Evolutionary conservation across 2,329 filamentous ascomycete genomes (phyloP).

Genomic region (Fusarium albosuccineum): DNA sequence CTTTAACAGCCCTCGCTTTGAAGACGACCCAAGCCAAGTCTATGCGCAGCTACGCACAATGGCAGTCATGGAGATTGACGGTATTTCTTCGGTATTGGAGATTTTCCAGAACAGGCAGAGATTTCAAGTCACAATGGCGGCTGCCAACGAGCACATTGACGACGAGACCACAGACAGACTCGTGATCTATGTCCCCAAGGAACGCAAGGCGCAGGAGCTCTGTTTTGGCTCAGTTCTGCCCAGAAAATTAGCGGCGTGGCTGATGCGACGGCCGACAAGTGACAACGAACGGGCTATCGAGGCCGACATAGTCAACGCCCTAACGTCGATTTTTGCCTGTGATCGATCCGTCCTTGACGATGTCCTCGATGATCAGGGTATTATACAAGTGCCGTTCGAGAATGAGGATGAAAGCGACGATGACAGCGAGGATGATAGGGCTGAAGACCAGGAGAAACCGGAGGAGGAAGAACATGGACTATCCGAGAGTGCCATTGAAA

Average conservation of each 20-base stretch:
- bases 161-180: constrained; percentile 5
- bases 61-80: constrained; percentile 22
- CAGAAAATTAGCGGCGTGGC: constrained; percentile 27
- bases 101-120: constrained; percentile 5
- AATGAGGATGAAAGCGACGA: constrained; percentile 12
- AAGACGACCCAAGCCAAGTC: fast-evolving
- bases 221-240: constrained; percentile 35
- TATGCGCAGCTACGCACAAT: constrained; percentile 25
- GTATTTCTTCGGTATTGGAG: constrained; percentile 19
- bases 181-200: constrained; percentile 24
- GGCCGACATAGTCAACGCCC: constrained; percentile 10
- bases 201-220: constrained; percentile 17
- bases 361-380: constrained; percentile 31
- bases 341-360: constrained; percentile 18
- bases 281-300: constrained; percentile 6
- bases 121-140: background rate
- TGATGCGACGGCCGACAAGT: constrained; percentile 14
- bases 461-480: background rate
- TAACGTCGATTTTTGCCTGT: constrained; percentile 32
- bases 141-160: constrained; percentile 32
- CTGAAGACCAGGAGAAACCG: background rate
- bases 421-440: background rate
- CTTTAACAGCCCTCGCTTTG: constrained; percentile 28
- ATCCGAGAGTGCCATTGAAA: background rate
- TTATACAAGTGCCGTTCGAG: constrained; percentile 23